Evolutionary conservation across 495 filamentous ascomycete genomes (phyloP), one percentile per base, ranked within the genome.

Genomic region (Rhizodiscina lignyota): DNA sequence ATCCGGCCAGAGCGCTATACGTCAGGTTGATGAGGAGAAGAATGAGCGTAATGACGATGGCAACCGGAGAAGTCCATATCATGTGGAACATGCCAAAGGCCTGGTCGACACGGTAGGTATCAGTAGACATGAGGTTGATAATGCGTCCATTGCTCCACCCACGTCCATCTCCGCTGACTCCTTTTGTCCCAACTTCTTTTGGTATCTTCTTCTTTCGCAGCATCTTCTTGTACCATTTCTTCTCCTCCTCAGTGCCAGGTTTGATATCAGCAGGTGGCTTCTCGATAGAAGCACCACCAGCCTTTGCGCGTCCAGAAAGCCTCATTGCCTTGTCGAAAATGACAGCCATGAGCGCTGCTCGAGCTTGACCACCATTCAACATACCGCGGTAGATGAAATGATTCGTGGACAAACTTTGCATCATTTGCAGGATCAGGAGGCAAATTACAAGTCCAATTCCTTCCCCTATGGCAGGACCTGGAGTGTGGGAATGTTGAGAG

Each of bases 141-240:
- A 96, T 78, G 37, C 80, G 70, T 15, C 87, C 87, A 48, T 94
- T 96, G 30, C 72, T 72, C 87, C 87, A 96, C 15, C 84, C 85
- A 4, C 66, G 65, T 18, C 78, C 79, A 43, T 84, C 77, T 12
- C 70, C 72, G 5, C 65, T 51, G n/a, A n/a, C n/a, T 11, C 24
- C 24, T 6, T 27, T 27, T 6, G 6, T 13, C 8, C 8, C 13
- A 27, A 79, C 58, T 4, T 59, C 62, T 46, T 61, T 43, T 30
- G 45, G 52, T 27, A 38, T 56, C 38, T 62, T 60, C 36, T 47
- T 39, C 42, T 50, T 62, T 18, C 56, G 53, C 17, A 65, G 52
- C 35, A 48, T 52, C 31, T 48, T 48, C 50, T 62, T 61, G 34
- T 59, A 49, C 34, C 62, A 58, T 27, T 55, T 51, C 22, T 66